Evolutionary conservation across 2,329 filamentous ascomycete species (phyloP), one percentile per base, ranked within the genome.

Genomic region (Colletotrichum aenigma): DNA sequence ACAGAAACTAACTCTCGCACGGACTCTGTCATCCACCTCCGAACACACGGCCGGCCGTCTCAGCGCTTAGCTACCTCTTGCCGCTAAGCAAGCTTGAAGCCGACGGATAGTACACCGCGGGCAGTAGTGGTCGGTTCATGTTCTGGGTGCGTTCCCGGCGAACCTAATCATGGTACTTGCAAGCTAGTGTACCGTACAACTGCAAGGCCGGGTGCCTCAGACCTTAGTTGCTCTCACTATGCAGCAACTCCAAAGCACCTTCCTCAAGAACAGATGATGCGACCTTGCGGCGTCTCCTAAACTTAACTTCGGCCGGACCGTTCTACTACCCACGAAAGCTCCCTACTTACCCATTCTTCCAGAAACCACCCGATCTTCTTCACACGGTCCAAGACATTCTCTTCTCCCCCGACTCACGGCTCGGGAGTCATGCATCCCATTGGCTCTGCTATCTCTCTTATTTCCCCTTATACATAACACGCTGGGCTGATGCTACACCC

Each of bases 221-320:
- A 48, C 48, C 64, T 68, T 58, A 68, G 34, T 60, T 69, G 70
- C 56, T 30, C 61, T 28, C 65, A 8, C 43, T 60, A 68, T 75
- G 73, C 64, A 75, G 56, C 64, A 36, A 61, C 65, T 52, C 52
- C 28, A 18, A 38, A 64, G 34, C 71, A 55, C 64, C 62, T 56
- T 32, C 21, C 73, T 73, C 70, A 73, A 73, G 64, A 68, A 75
- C 56, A 64, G 64, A 65, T 43, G 43, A 68, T 75, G 70, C 70
- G 9, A 60, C 64, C 30, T 68, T 67, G 69, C 69, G 43, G 30
- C 70, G 56, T 65, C n/a, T 68, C 64, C 73, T 38, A 38, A 75
- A 68, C 64, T 48, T 36, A 65, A 66, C 62, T 61, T 72, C 56
- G 68, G 55, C 69, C 72, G 72, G 62, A 21, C 69, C 72, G 38